Evolutionary conservation across 1,284 basidiomycete species (phyloP).

Genomic region (Sphagnurus paluster): DNA sequence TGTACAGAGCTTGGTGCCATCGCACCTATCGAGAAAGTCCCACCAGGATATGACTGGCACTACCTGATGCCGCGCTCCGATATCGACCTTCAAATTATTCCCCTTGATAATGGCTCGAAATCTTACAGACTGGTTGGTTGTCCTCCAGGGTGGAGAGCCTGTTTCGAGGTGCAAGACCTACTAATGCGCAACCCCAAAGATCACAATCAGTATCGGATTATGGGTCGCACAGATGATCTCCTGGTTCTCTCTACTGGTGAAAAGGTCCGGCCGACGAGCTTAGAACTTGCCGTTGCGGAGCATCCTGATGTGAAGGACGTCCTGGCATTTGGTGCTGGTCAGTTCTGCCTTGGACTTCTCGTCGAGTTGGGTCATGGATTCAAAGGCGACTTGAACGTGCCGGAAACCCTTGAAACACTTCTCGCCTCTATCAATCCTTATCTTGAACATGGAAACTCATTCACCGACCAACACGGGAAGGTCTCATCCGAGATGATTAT

Average conservation of each 20-base stretch:
- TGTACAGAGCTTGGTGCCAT: slow-evolving; percentile 38
- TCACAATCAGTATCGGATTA: slow-evolving; percentile 26
- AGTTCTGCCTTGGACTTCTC: slow-evolving; percentile 33
- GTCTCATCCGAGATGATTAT: slow-evolving; percentile 33
- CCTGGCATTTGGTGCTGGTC: slow-evolving; percentile 36
- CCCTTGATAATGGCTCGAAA: slow-evolving; percentile 24
- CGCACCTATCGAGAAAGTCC: slow-evolving; percentile 31
- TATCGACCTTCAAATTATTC: slow-evolving; percentile 26
- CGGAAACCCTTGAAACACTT: slow-evolving; percentile 13
- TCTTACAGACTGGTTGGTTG: slow-evolving; percentile 29
- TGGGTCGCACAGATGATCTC: slow-evolving; percentile 36
- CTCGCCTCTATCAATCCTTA: slow-evolving; percentile 23
- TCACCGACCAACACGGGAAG: slow-evolving; percentile 34
- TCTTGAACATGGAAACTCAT: slow-evolving; percentile 32
- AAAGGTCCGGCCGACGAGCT: slow-evolving; percentile 32
- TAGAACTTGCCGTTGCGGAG: slow-evolving; percentile 31
- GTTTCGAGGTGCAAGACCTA: slow-evolving; percentile 36
- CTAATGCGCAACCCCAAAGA: slow-evolving; percentile 30
- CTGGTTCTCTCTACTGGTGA: slow-evolving; percentile 38
- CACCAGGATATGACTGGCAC: slow-evolving; percentile 34
- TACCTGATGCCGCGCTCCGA: slow-evolving; percentile 36
- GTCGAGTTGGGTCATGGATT: slow-evolving; percentile 28
- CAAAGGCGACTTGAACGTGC: slow-evolving; percentile 13
- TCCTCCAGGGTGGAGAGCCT: slow-evolving; percentile 32
- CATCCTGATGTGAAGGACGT: slow-evolving; percentile 35